Percentiles rank a stretch among this genome's conserved stretches.
These are phyloP conservation scores for Jacaranda mimosifolia DNA, from an alignment of 257 asterid genomes.

Conservation along the genomic window DNA sequence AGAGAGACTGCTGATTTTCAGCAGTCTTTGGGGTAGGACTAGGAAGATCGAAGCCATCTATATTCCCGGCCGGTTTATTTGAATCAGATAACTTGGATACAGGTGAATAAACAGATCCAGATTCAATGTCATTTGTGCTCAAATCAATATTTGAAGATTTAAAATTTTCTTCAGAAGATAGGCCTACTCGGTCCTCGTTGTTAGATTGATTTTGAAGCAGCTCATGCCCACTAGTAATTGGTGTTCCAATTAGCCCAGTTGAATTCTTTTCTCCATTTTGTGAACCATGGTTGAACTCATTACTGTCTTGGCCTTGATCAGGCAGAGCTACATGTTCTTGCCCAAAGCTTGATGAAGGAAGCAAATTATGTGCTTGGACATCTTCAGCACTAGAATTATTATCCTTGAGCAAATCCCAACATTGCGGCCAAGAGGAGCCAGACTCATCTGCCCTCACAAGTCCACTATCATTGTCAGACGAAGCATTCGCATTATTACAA, in stretches of 20 bases:
- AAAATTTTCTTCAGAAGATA: constrained; percentile 54
- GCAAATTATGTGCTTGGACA: constrained; percentile 38
- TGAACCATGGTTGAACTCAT: constrained; percentile 41
- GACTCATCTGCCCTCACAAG: constrained; percentile 48
- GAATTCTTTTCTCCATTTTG: constrained; percentile 44
- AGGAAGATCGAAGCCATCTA: constrained; percentile 39
- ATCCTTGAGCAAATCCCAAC: constrained; percentile 60
- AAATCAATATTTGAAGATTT: constrained; percentile 46
- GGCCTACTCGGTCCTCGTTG: constrained; percentile 38
- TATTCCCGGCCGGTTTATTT: constrained; percentile 32
- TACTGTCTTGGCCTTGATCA: constrained; percentile 37
- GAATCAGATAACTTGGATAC: constrained; percentile 36
- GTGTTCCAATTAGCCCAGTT: constrained; percentile 39
- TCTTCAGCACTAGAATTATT: constrained; percentile 36
- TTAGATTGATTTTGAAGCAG: constrained; percentile 38
- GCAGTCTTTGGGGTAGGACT: constrained; percentile 44
- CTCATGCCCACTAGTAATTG: constrained; percentile 35
- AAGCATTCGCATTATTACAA: constrained; percentile 24
- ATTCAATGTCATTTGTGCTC: constrained; percentile 40
- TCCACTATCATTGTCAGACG: constrained; percentile 40
- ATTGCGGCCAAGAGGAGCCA: constrained; percentile 55
- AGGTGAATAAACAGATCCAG: constrained; percentile 40
- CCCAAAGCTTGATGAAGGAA: constrained; percentile 43
- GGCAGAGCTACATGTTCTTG: constrained; percentile 26
- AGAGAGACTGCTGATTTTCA: constrained; percentile 37